Conservation (phyloP, 352 stramenopile species). For the Globisporangium heterothallicum region DNA sequence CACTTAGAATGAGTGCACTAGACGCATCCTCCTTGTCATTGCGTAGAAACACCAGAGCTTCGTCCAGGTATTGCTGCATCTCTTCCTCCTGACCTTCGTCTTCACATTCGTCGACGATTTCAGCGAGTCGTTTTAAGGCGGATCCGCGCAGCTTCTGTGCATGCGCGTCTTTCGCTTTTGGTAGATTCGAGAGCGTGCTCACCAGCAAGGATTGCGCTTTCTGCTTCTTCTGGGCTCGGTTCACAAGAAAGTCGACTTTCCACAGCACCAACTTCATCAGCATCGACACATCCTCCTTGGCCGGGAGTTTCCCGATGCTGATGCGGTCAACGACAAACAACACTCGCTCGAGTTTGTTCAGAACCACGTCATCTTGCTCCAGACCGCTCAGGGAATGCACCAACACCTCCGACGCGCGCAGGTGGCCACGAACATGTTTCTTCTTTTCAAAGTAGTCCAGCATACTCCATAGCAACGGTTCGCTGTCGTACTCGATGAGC, state of each 20-base stretch:
- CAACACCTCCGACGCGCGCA: slow-evolving; percentile 33
- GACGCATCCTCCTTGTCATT: slow-evolving; percentile 10
- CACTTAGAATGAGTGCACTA: slow-evolving; percentile 9
- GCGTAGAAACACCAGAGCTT: slow-evolving; percentile 23
- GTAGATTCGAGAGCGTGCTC: slow-evolving; percentile 22
- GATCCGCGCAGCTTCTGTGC: slow-evolving; percentile 15
- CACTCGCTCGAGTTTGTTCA: slow-evolving; percentile 26
- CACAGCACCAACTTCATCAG: slow-evolving; percentile 32
- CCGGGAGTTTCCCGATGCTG: slow-evolving; percentile 26
- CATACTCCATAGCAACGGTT: slow-evolving; percentile 27
- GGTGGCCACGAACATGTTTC: slow-evolving; percentile 29
- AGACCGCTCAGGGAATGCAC: slow-evolving; percentile 17
- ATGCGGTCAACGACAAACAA: slow-evolving; percentile 34
- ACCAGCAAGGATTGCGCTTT: slow-evolving; percentile 25
- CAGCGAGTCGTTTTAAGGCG: slow-evolving; percentile 21
- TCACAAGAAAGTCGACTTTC: slow-evolving; percentile 34
- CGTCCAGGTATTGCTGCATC: slow-evolving; percentile 19
- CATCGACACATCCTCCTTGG: slow-evolving; percentile 23
- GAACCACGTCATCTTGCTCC: slow-evolving; percentile 9
- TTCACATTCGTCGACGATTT: slow-evolving; percentile 16
- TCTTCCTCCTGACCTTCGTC: slow-evolving; percentile 18
- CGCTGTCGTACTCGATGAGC: slow-evolving; percentile 9
- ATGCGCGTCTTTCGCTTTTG: neutral
- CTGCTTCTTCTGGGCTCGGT: neutral
- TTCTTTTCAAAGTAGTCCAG: slow-evolving; percentile 55